Conservation (phyloP, 805 yeast genomes). For the Candida chilensis region DNA sequence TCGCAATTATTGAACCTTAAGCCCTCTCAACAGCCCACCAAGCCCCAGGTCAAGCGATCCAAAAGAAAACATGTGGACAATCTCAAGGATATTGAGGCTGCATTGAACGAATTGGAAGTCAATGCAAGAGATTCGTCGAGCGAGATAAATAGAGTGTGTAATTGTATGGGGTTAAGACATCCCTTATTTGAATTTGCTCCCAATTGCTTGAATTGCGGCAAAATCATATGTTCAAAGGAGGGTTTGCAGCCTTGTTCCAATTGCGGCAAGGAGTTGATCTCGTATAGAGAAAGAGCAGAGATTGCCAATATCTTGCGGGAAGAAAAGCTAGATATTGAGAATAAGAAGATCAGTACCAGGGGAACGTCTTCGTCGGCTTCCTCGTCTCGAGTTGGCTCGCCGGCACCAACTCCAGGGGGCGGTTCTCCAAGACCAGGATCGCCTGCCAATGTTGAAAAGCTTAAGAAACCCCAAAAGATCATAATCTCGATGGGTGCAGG, state of each 20-base stretch:
- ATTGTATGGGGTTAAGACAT: conserved; percentile 83
- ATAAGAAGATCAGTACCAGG: conserved; percentile 2
- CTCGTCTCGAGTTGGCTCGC: not conserved
- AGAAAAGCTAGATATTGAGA: conserved; percentile 39
- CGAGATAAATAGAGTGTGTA: conserved; percentile 35
- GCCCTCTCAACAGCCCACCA: conserved; percentile 15
- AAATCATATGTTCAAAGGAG: conserved; percentile 82
- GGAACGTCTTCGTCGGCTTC: no score
- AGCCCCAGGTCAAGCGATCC: conserved; percentile 16
- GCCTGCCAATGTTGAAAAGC: conserved; percentile 1
- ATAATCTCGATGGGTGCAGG: conserved; percentile 48
- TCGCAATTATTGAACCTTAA: conserved; percentile 36
- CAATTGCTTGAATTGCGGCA: conserved; percentile 90
- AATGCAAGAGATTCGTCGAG: conserved; percentile 5
- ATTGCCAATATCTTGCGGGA: conserved; percentile 41
- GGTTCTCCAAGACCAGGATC: no score
- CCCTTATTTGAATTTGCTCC: conserved; percentile 88
- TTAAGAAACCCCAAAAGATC: conserved; percentile 37
- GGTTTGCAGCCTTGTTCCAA: conserved; percentile 86
- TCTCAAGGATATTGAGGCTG: conserved; percentile 58
- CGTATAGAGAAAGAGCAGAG: conserved; percentile 49
- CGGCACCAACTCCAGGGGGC: no score
- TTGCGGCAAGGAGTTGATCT: conserved; percentile 65
- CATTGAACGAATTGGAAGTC: conserved; percentile 41
- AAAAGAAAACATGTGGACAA: conserved; percentile 43